phyloP scores from a whole-genome alignment of 2,329 filamentous ascomycete genomes.

The Venturia carpophila region DNA sequence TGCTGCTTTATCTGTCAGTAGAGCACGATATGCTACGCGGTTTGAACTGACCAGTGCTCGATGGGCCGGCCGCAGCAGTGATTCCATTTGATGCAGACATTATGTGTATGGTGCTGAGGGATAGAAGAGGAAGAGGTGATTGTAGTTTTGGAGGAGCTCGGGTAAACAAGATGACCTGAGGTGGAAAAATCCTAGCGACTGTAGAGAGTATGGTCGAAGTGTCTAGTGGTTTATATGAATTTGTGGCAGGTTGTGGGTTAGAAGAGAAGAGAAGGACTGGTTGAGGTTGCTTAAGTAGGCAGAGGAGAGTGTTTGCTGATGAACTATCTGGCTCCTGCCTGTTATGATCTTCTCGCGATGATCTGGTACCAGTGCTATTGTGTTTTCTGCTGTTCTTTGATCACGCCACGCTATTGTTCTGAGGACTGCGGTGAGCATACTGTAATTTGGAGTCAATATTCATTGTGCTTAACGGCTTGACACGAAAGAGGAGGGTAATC shows the following conservation, averaged over 20 bases:
- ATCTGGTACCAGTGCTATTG: neutral
- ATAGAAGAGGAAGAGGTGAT: neutral
- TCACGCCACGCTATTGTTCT: conserved; percentile 1
- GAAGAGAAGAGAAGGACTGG: no score
- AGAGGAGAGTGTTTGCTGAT: neutral
- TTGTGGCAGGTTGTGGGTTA: neutral
- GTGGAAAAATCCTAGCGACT: no score
- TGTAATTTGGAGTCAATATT: neutral
- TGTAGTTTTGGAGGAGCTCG: neutral
- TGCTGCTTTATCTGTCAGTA: neutral
- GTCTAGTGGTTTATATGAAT: neutral
- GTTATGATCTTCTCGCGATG: neutral
- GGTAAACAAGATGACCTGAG: neutral
- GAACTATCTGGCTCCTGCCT: neutral
- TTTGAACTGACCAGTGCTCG: neutral
- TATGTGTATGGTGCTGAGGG: neutral
- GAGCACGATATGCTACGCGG: no score
- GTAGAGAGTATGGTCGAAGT: neutral
- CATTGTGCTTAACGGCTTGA: neutral
- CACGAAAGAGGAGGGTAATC: neutral
- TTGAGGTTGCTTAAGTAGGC: neutral
- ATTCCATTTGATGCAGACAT: neutral
- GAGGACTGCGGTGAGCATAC: neutral
- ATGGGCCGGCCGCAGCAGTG: neutral
- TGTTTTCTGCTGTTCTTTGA: neutral